Evolutionary conservation across 2,329 filamentous ascomycete genomes (phyloP), one percentile per base, ranked within the genome.

Genomic region (Orbilia javanica): DNA sequence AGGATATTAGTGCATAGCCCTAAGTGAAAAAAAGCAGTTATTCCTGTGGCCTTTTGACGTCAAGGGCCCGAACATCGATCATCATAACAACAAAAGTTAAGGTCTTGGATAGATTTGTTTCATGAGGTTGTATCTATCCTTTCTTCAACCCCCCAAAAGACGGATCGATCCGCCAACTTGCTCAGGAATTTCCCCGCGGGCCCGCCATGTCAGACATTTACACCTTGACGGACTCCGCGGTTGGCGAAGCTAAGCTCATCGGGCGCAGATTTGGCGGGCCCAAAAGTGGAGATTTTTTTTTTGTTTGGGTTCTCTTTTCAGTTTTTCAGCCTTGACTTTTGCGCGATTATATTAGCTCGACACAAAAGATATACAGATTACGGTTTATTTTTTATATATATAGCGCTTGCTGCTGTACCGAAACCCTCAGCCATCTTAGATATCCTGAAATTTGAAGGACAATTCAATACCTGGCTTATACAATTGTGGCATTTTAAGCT

Each of bases 51-150:
- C 55, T 60, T 57, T 60, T 60, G 55, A 42, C 34, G 42, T 31
- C 22, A 36, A 42, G 34, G 20, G 34, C 2, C 31, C 55, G 27
- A 60, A 39, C 34, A 60, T 42, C 11, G 55, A 60, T 60, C 55
- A 42, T 11, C 55, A 60, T 60, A 60, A 42, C 18, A 39, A 20
- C 22, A 60, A 27, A 27, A 39, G n/a, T 60, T 42, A 60, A 60
- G 55, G 55, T 42, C 18, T 60, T 60, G 55, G 34, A 42, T 60
- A 60, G 31, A 60, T 60, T 42, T 60, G 55, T 60, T 60, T 60
- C 55, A 60, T 60, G 18, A 60, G 55, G 55, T 60, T 60, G 55
- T 60, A 60, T 60, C 55, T 31, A 60, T 60, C 55, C 55, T 60
- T 60, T 42, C 13, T 27, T 42, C 31, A 60, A 60, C 31, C 55